Percentiles rank a stretch among this genome's conserved stretches.
These are phyloP conservation scores for Lasiosphaeria miniovina DNA, from an alignment of 495 filamentous ascomycete species.

Conservation along the genomic window DNA sequence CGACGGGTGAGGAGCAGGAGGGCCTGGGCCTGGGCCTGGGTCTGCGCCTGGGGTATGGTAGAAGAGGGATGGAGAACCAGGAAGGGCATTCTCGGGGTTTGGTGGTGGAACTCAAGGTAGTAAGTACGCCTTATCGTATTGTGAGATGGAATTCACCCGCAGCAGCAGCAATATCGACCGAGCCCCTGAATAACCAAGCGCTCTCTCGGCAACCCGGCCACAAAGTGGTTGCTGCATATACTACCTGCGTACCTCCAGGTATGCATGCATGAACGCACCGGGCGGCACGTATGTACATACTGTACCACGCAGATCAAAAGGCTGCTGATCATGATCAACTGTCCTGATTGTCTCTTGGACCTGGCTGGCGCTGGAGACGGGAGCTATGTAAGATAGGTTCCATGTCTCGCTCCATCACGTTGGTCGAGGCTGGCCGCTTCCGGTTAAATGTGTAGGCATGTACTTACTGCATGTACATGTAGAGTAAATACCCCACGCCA, in stretches of 20 bases:
- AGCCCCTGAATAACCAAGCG: conserved; percentile 2
- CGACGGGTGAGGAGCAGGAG: background rate
- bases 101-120: too few relatives aligned
- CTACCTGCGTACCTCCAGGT: background rate
- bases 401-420: background rate
- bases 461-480: background rate
- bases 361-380: too few relatives aligned
- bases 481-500: background rate
- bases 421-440: too few relatives aligned
- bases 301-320: background rate
- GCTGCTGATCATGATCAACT: too few relatives aligned
- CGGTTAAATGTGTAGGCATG: too few relatives aligned
- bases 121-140: too few relatives aligned
- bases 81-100: too few relatives aligned
- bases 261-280: too few relatives aligned
- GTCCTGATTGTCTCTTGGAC: too few relatives aligned
- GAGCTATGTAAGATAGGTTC: background rate
- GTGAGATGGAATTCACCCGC: background rate
- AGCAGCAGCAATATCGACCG: background rate
- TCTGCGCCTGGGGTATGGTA: too few relatives aligned
- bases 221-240: background rate
- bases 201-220: background rate
- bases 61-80: background rate
- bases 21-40: background rate
- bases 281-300: too few relatives aligned